Conservation (phyloP, 2,329 filamentous ascomycete species). For the Sporothrix mexicana region DNA sequence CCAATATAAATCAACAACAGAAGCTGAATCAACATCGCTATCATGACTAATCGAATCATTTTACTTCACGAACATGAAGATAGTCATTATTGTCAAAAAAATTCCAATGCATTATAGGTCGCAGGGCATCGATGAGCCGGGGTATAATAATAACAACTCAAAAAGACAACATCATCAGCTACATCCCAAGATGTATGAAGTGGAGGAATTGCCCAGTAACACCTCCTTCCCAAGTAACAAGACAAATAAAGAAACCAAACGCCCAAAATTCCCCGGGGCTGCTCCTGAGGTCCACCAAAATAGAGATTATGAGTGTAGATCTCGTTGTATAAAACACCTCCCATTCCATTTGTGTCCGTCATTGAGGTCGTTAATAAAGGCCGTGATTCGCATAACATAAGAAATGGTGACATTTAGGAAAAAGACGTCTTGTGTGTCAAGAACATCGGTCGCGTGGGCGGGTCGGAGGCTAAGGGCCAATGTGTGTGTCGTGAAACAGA, state of each 20-base stretch:
- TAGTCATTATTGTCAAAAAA: slow-evolving; percentile 8
- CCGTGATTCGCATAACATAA: neutral
- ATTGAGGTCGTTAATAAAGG: slow-evolving; percentile 3
- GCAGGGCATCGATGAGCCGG: slow-evolving; percentile 24
- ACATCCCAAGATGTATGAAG: neutral
- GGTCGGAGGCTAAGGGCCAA: neutral
- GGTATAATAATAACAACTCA: slow-evolving; percentile 21
- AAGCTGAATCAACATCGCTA: no score
- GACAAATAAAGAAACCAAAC: neutral
- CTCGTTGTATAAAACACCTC: neutral
- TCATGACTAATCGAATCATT: no score
- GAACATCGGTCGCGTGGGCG: neutral
- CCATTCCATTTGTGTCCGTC: neutral
- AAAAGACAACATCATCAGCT: neutral
- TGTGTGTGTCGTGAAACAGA: neutral
- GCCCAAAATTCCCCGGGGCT: neutral
- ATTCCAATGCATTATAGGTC: slow-evolving; percentile 23
- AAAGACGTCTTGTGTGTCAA: neutral
- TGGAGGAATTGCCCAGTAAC: neutral
- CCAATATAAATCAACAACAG: no score
- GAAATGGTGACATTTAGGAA: neutral
- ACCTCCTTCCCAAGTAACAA: slow-evolving; percentile 9
- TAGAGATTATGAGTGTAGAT: neutral
- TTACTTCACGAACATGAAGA: neutral
- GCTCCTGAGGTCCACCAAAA: slow-evolving; percentile 20